A percentile compares a stretch with the other conserved stretches of the same genome.
Evolutionary conservation across 192 early-diverging fungal genomes (phyloP).

Genomic region (Dispira simplex): DNA sequence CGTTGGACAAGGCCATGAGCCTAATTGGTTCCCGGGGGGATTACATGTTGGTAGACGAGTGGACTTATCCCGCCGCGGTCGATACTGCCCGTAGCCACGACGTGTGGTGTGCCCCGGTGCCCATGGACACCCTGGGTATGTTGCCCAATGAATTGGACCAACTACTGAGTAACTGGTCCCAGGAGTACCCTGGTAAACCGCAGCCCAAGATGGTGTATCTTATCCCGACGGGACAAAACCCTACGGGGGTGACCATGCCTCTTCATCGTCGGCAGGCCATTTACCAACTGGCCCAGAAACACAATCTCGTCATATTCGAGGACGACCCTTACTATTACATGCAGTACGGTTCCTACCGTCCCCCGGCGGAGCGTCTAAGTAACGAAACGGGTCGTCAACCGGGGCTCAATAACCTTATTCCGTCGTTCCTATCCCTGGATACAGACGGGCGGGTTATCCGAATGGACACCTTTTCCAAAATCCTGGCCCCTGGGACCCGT

Average conservation of each 20-base stretch:
- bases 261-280: conserved; percentile 58
- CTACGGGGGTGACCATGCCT: conserved; percentile 71
- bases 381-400: conserved; percentile 11
- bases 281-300: conserved; percentile 57
- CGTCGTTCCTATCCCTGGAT: conserved; percentile 83
- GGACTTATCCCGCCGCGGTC: conserved; percentile 44
- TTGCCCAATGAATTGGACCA: conserved; percentile 38
- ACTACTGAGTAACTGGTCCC: conserved; percentile 26
- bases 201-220: conserved; percentile 44
- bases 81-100: conserved; percentile 34
- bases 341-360: conserved; percentile 36
- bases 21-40: conserved; percentile 42
- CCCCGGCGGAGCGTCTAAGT: background rate
- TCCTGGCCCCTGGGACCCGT: conserved; percentile 75
- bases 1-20: conserved; percentile 35
- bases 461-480: conserved; percentile 86
- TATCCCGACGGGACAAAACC: conserved; percentile 81
- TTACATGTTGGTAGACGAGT: conserved; percentile 40
- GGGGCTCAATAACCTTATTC: conserved; percentile 22
- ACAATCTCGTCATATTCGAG: conserved; percentile 77
- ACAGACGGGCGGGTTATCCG: conserved; percentile 76
- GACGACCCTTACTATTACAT: conserved; percentile 95
- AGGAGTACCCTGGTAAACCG: conserved; percentile 13
- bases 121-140: conserved; percentile 46
- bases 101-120: conserved; percentile 25